These are phyloP conservation scores for Paecilomyces sp. DNA, from an alignment of 2,329 filamentous ascomycete genomes.

Conservation along the genomic window DNA sequence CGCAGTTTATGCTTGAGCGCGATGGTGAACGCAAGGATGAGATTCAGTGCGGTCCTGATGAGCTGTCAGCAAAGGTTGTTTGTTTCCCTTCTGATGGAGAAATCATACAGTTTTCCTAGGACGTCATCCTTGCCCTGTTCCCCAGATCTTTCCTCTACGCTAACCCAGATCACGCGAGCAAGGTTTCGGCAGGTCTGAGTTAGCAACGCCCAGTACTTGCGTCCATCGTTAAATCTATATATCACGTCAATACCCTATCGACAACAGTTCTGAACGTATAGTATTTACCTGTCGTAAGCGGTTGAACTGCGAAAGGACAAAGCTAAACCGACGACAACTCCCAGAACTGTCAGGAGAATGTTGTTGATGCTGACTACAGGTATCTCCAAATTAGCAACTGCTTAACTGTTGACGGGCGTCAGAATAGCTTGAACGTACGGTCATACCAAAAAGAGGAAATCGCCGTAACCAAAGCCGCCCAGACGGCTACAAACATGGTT, in stretches of 20 bases:
- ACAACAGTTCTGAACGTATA: neutral
- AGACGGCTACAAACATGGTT: constrained; percentile 53
- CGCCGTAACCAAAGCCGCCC: constrained; percentile 59
- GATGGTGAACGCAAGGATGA: constrained; percentile 70
- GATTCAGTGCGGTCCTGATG: constrained; percentile 60
- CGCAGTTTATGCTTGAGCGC: constrained; percentile 75
- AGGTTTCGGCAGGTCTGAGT: constrained; percentile 51
- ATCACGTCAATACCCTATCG: neutral
- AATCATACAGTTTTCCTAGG: constrained; percentile 55
- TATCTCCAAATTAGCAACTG: constrained; percentile 5
- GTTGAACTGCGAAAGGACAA: constrained; percentile 71
- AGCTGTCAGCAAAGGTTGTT: neutral
- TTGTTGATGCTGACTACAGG: constrained; percentile 50
- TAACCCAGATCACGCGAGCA: constrained; percentile 74
- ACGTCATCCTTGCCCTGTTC: constrained; percentile 58
- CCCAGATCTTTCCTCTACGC: constrained; percentile 56
- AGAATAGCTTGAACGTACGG: constrained; percentile 17
- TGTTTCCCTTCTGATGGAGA: neutral
- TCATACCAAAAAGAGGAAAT: constrained; percentile 43
- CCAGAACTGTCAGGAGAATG: constrained; percentile 67
- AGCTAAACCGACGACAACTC: constrained; percentile 75
- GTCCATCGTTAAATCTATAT: constrained; percentile 51
- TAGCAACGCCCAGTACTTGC: constrained; percentile 56
- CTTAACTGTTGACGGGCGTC: neutral
- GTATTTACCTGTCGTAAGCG: constrained; percentile 59